Evolutionary conservation across 2,329 filamentous ascomycete species (phyloP), one percentile per base, ranked within the genome.

Genomic region (Aspergillus tubingensis): DNA sequence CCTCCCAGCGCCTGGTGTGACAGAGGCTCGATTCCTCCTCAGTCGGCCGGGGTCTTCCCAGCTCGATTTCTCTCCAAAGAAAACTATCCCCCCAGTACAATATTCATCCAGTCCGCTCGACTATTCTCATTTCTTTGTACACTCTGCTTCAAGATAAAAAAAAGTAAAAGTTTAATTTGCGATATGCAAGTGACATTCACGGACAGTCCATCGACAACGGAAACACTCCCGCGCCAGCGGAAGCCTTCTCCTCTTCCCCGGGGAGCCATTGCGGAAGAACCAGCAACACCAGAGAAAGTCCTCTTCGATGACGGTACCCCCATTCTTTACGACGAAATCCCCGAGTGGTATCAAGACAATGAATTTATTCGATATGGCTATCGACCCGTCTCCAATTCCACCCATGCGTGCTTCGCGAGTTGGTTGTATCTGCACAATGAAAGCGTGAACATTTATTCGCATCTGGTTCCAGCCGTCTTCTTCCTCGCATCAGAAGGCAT

Each of bases 331-430:
- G 44, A 25, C 30, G 53, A 60, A 19, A 36, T 60, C 53, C 54
- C 58, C 11, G 58, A 57, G 41, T 60, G 58, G 58, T 52, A 52
- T 51, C 55, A 59, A 55, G 55, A 58, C 27, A 73, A 71, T 58
- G 27, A 65, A 48, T 71, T 54, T 43, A 71, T 73, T 62, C 68
- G 61, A 48, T 55, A 58, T 61, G 69, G 69, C 49, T 73, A 72
- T 61, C 69, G 70, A 17, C 65, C 67, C 0, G 62, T 66, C 47
- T 71, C 67, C 39, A 59, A 60, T 57, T 70, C 68, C 38, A 58
- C 61, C 58, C 63, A 50, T 5, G 39, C 49, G 25, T 69, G 62
- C 23, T 65, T 70, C 38, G 30, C 32, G 19, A 68, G 66, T 60
- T 62, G 62, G 50, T 44, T 51, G 21, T 65, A 66, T 39, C 50